Percentiles rank a stretch among this genome's conserved stretches.
Conservation (phyloP, 2,329 filamentous ascomycete species). For the Diaporthe sp. region DNA sequence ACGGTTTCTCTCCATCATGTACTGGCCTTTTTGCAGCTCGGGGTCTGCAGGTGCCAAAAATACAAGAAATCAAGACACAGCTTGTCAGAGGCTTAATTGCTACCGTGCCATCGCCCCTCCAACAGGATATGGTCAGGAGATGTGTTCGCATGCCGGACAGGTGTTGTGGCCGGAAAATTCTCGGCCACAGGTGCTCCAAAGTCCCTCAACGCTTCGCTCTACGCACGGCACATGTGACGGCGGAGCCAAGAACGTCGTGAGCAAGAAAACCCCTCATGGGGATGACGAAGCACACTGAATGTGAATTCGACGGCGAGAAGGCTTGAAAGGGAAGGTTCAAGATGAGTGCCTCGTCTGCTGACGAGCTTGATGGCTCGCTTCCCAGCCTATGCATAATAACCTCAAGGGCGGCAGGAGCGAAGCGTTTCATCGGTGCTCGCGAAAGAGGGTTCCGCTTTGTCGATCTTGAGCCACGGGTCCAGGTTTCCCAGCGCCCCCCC, state of each 20-base stretch:
- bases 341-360: neutral
- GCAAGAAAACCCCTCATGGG: neutral
- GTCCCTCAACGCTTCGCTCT: neutral
- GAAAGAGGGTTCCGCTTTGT: neutral
- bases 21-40: neutral
- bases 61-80: neutral
- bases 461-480: neutral
- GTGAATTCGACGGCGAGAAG: neutral
- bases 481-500: neutral
- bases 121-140: neutral
- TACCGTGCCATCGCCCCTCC: neutral
- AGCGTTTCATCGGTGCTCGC: constrained; percentile 5
- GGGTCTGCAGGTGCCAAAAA: neutral
- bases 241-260: neutral
- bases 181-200: neutral
- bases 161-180: neutral
- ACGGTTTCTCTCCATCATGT: neutral
- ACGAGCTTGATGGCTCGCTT: neutral
- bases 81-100: neutral
- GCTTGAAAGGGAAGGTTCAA: neutral
- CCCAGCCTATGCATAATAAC: constrained; percentile 6
- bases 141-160: neutral
- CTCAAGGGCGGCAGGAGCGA: neutral
- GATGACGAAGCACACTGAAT: neutral
- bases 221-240: neutral